These are phyloP conservation scores for Picochlorum sp. DNA, from an alignment of 139 green algal species.

Conservation along the genomic window DNA sequence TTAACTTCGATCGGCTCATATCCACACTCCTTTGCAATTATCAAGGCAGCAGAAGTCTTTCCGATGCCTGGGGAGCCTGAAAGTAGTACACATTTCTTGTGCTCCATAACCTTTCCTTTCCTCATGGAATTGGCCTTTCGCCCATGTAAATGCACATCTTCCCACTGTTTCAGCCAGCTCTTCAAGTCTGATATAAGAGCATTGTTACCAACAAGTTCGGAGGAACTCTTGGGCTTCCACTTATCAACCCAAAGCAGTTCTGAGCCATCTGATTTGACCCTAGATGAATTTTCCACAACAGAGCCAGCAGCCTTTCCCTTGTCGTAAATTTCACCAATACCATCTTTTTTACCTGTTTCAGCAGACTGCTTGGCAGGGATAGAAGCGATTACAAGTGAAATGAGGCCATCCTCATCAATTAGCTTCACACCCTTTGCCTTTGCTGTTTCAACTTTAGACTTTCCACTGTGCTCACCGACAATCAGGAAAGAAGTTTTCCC, in stretches of 20 bases:
- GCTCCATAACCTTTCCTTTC: slow-evolving; percentile 36
- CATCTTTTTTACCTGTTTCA: background rate
- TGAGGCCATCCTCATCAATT: slow-evolving; percentile 81
- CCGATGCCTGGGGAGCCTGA: slow-evolving; percentile 85
- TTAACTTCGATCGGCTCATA: slow-evolving; percentile 83
- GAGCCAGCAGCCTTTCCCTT: background rate
- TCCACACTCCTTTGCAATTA: slow-evolving; percentile 52
- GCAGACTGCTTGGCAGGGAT: slow-evolving; percentile 1
- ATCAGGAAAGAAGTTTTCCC: slow-evolving; percentile 86
- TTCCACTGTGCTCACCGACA: slow-evolving; percentile 49
- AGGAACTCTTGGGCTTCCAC: slow-evolving; percentile 61
- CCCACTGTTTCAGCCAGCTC: slow-evolving; percentile 35
- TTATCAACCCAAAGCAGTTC: slow-evolving; percentile 89
- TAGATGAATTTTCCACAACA: background rate
- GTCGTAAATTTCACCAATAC: background rate
- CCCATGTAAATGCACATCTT: slow-evolving; percentile 56
- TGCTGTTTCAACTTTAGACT: slow-evolving; percentile 51
- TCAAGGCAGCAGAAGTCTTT: slow-evolving; percentile 58
- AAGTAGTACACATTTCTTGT: slow-evolving; percentile 91
- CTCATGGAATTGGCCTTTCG: background rate
- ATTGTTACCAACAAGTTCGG: slow-evolving; percentile 87
- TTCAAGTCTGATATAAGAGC: slow-evolving; percentile 1
- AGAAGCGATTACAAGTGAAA: slow-evolving; percentile 58
- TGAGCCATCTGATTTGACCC: background rate
- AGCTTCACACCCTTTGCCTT: slow-evolving; percentile 53